These are phyloP conservation scores for Elasticomyces elasticus DNA, from an alignment of 495 filamentous ascomycete genomes.

Conservation along the genomic window DNA sequence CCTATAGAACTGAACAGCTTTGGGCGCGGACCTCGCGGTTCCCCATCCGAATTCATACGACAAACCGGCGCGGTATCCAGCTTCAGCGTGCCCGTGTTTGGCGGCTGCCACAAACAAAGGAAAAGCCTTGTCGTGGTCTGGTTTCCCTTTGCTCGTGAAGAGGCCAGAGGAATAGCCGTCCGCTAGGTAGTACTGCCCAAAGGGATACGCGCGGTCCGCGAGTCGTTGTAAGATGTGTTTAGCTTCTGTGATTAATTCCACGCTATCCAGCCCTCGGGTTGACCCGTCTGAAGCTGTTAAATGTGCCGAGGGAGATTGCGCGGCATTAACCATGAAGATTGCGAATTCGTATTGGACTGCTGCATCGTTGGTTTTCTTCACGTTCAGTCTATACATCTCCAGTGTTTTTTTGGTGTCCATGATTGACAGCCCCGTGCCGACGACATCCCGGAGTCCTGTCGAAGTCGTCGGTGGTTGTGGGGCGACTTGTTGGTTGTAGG, in stretches of 20 bases:
- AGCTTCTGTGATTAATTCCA: conserved; percentile 75
- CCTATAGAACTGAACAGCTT: conserved; percentile 88
- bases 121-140: conserved; percentile 84
- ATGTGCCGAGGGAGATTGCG: no score
- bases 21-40: conserved; percentile 71
- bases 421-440: conserved; percentile 80
- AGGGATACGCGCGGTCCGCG: conserved; percentile 78
- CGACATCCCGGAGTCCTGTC: conserved; percentile 58
- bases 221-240: conserved; percentile 78
- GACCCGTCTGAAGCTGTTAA: no score
- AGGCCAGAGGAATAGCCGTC: conserved; percentile 91
- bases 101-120: conserved; percentile 84
- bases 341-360: conserved; percentile 90
- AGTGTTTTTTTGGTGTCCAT: conserved; percentile 84
- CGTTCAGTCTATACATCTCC: conserved; percentile 93
- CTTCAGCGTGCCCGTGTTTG: conserved; percentile 96
- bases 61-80: conserved; percentile 82
- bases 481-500: conserved; percentile 78
- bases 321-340: conserved; percentile 79
- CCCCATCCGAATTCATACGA: conserved; percentile 99
- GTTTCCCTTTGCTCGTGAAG: conserved; percentile 74
- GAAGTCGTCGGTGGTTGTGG: conserved; percentile 68
- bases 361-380: conserved; percentile 89
- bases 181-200: conserved; percentile 93
- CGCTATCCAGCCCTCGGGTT: conserved; percentile 38